A percentile compares a stretch with the other conserved stretches of the same genome.
phyloP scores from a whole-genome alignment of 768 basidiomycete genomes.

The Leccinum rimulosum region DNA sequence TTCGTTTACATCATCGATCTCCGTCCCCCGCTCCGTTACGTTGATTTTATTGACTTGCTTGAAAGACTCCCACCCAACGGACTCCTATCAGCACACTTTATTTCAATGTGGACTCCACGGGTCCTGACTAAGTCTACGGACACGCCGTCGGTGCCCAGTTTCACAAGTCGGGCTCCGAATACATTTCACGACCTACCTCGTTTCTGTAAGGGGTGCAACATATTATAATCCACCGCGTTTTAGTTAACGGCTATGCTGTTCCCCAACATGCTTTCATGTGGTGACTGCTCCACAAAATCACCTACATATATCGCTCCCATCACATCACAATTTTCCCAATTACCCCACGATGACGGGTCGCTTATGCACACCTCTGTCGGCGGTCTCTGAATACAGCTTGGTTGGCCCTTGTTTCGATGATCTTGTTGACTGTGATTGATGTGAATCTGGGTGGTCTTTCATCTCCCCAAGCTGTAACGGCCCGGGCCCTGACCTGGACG shows the following conservation, averaged over 20 bases:
- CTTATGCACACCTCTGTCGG: constrained; percentile 1
- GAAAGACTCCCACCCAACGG: neutral
- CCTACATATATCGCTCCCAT: constrained; percentile 9
- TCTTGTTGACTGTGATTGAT: constrained; percentile 4
- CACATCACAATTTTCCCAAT: constrained; percentile 3
- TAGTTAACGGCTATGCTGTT: constrained; percentile 8
- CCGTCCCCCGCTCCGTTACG: constrained; percentile 1
- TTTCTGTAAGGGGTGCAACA: constrained; percentile 15
- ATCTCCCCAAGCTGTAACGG: constrained; percentile 22
- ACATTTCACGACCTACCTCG: constrained; percentile 20
- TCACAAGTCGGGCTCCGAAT: constrained; percentile 15
- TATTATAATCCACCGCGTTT: constrained; percentile 8
- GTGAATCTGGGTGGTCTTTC: constrained; percentile 10
- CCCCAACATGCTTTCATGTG: constrained; percentile 7
- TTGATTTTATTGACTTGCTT: neutral
- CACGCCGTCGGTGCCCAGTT: constrained; percentile 9
- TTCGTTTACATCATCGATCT: constrained; percentile 25
- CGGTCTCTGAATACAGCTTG: constrained; percentile 3
- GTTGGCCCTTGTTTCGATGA: constrained; percentile 3
- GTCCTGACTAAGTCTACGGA: constrained; percentile 23
- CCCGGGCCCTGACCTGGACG: constrained; percentile 3
- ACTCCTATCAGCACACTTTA: constrained; percentile 8
- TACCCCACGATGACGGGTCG: constrained; percentile 23
- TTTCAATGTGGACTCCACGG: constrained; percentile 11
- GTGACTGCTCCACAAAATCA: constrained; percentile 19